Conservation (phyloP, 2,329 filamentous ascomycete species). For the Curvularia eragrostidis region DNA sequence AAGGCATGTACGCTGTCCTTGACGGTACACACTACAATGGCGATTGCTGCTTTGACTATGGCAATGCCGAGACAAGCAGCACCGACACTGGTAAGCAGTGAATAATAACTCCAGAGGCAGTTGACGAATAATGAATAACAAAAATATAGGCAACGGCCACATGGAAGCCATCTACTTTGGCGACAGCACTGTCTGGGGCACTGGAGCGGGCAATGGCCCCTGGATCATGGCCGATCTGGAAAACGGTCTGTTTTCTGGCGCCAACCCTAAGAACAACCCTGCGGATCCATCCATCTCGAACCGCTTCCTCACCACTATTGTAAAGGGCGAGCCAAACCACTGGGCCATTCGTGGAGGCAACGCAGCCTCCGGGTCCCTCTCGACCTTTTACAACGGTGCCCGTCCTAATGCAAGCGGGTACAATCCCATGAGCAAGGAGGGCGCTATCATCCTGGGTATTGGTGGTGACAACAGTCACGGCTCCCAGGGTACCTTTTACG, state of each 20-base stretch:
- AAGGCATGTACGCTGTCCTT: constrained; percentile 67
- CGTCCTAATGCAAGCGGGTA: constrained; percentile 63
- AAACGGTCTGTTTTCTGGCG: constrained; percentile 69
- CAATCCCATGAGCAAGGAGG: constrained; percentile 69
- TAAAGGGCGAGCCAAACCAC: constrained; percentile 63
- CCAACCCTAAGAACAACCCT: constrained; percentile 55
- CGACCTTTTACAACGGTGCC: constrained; percentile 65
- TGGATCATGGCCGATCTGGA: constrained; percentile 76
- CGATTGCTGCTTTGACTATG: constrained; percentile 60
- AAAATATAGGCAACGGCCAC: constrained; percentile 59
- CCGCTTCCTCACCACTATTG: constrained; percentile 63
- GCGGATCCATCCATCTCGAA: constrained; percentile 60
- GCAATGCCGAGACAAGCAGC: constrained; percentile 52
- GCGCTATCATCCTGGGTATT: constrained; percentile 72
- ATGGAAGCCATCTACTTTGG: constrained; percentile 76
- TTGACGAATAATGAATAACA: neutral
- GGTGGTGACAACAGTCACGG: constrained; percentile 69
- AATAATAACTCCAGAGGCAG: rapidly evolving
- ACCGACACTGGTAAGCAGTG: constrained; percentile 50
- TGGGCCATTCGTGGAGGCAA: constrained; percentile 69
- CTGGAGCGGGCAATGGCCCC: constrained; percentile 64
- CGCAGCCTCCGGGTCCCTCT: constrained; percentile 60
- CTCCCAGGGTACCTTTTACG: constrained; percentile 69
- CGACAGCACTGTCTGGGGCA: constrained; percentile 61
- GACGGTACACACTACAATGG: constrained; percentile 67